Percentiles rank a stretch among this genome's conserved stretches.
Evolutionary conservation across 1,284 basidiomycete species (phyloP).

Genomic region (Trichosporon sp.): DNA sequence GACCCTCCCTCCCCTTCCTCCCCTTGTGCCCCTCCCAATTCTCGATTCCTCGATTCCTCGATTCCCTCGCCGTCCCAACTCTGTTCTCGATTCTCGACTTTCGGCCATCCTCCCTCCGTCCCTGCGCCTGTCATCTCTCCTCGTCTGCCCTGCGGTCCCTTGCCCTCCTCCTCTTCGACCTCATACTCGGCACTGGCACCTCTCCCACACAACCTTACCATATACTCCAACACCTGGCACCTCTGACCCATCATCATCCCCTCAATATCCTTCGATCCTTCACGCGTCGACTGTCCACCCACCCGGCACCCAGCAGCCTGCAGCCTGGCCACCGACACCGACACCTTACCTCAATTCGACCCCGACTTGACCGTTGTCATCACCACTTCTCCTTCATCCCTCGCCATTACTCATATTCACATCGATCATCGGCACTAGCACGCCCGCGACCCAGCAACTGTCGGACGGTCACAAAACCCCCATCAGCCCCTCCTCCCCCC

Average conservation of each 20-base stretch:
- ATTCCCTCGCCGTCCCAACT: slow-evolving; percentile 4
- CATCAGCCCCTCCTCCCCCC: background rate
- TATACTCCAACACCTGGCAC: background rate
- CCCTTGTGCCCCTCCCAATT: slow-evolving; percentile 5
- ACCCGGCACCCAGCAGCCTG: background rate
- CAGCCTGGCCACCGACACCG: no score
- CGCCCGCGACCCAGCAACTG: background rate
- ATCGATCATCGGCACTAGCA: slow-evolving; percentile 1
- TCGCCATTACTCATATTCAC: background rate
- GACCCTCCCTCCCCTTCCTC: background rate
- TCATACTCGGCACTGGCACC: background rate
- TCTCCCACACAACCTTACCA: background rate
- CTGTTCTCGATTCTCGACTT: slow-evolving; percentile 5
- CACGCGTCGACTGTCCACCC: background rate
- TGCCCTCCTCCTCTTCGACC: background rate
- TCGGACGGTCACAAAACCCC: background rate
- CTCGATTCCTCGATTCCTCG: background rate
- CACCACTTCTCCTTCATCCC: background rate
- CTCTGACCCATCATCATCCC: slow-evolving; percentile 8
- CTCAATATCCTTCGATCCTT: background rate
- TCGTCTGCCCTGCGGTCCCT: background rate
- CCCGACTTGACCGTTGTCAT: background rate
- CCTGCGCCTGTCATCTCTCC: background rate
- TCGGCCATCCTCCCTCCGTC: background rate
- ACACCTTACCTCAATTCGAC: background rate